These are phyloP conservation scores for Syzygium aqueum DNA, from an alignment of 345 rosid genomes.

Conservation along the genomic window DNA sequence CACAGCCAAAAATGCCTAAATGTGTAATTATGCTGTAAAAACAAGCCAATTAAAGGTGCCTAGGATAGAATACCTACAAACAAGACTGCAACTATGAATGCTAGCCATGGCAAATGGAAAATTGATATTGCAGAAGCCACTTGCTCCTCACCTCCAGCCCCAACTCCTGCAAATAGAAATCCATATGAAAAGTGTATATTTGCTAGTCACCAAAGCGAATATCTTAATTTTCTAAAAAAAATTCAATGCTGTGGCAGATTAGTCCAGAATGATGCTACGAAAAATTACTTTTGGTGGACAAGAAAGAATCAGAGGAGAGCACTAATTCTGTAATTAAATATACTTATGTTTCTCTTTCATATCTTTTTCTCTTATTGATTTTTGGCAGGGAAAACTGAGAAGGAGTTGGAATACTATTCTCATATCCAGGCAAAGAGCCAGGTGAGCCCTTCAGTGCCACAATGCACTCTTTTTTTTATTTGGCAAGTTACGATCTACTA, in stretches of 20 bases:
- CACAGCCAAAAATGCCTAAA: background rate
- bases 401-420: background rate
- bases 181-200: background rate
- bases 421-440: background rate
- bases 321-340: background rate
- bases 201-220: background rate
- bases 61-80: slow-evolving; percentile 93
- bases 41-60: slow-evolving; percentile 6
- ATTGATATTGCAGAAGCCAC: slow-evolving; percentile 58
- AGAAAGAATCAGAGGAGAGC: background rate
- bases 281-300: background rate
- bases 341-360: background rate
- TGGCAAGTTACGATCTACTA: background rate
- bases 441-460: background rate
- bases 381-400: background rate
- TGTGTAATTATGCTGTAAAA: background rate
- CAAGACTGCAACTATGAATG: slow-evolving; percentile 63
- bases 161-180: slow-evolving; percentile 54
- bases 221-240: background rate
- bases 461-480: background rate
- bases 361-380: background rate
- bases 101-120: slow-evolving; percentile 78
- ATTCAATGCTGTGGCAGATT: background rate
- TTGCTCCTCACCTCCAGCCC: slow-evolving; percentile 97
- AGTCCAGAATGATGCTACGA: background rate